Evolutionary conservation across 1,284 basidiomycete genomes (phyloP).

Genomic region (Leccinum pachyderme): DNA sequence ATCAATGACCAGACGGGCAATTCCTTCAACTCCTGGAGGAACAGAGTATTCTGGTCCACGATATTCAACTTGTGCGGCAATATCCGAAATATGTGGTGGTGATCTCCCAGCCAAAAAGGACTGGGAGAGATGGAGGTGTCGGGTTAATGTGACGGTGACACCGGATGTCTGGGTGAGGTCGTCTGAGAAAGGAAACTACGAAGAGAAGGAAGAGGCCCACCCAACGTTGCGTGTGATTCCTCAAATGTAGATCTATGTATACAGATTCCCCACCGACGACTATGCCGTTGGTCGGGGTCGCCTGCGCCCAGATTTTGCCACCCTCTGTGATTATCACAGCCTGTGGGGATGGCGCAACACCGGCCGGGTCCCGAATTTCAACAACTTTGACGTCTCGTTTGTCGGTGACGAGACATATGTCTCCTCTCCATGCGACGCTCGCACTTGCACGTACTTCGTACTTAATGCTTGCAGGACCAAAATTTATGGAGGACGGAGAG

Average conservation of each 20-base stretch:
- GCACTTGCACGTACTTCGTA: constrained; percentile 72
- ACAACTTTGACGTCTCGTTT: constrained; percentile 63
- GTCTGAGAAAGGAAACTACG: constrained; percentile 2
- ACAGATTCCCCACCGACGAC: constrained; percentile 65
- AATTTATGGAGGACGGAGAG: constrained; percentile 66
- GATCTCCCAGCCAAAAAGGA: constrained; percentile 40
- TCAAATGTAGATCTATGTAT: constrained; percentile 71
- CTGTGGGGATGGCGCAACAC: constrained; percentile 44
- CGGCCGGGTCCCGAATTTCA: constrained; percentile 47
- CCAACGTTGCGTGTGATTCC: constrained; percentile 76
- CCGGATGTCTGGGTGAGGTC: constrained; percentile 54
- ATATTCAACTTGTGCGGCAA: constrained; percentile 65
- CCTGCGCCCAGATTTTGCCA: constrained; percentile 76
- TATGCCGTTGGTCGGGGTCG: constrained; percentile 56
- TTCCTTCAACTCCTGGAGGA: constrained; percentile 66
- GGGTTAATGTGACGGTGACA: constrained; percentile 54
- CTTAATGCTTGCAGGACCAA: constrained; percentile 61
- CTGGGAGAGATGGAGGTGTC: constrained; percentile 56
- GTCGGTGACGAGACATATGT: constrained; percentile 61
- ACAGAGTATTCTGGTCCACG: constrained; percentile 70
- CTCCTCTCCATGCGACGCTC: constrained; percentile 69
- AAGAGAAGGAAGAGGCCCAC: constrained; percentile 35
- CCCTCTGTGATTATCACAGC: constrained; percentile 66
- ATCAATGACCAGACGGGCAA: constrained; percentile 73
- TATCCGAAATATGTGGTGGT: constrained; percentile 52